Conservation (phyloP, 331 rosid genomes). For the Ulmus americana region DNA sequence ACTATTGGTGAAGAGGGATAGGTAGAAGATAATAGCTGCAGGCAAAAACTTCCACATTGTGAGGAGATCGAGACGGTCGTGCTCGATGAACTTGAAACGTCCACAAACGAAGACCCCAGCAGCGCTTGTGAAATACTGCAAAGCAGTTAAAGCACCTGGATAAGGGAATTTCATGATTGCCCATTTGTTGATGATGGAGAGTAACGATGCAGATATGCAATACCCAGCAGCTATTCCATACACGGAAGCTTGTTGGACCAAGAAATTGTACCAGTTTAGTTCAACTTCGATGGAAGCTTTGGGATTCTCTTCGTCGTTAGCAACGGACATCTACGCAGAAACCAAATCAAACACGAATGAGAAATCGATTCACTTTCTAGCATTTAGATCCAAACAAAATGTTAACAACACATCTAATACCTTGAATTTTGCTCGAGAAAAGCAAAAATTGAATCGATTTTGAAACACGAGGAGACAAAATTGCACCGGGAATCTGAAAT, state of each 20-base stretch:
- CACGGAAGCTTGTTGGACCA: slow-evolving; percentile 9
- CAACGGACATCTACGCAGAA: background rate
- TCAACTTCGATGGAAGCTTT: background rate
- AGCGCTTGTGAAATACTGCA: slow-evolving; percentile 18
- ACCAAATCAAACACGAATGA: too few species aligned
- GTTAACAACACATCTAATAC: too few species aligned
- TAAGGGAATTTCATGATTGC: slow-evolving; percentile 18
- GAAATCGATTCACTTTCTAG: too few species aligned
- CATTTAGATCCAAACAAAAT: too few species aligned
- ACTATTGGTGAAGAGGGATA: slow-evolving; percentile 15
- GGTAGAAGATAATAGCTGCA: slow-evolving; percentile 13
- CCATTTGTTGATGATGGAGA: slow-evolving; percentile 19
- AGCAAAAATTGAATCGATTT: too few species aligned
- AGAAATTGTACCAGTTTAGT: background rate
- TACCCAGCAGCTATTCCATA: slow-evolving; percentile 12
- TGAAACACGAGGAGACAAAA: too few species aligned
- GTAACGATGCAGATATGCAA: slow-evolving; percentile 9
- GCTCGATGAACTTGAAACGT: background rate
- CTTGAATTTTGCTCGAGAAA: too few species aligned
- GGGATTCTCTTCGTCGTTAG: slow-evolving; percentile 7
- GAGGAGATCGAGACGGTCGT: slow-evolving; percentile 9
- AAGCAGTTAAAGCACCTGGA: slow-evolving; percentile 9
- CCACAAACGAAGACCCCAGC: slow-evolving; percentile 6
- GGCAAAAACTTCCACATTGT: slow-evolving; percentile 21
- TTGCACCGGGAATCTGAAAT: too few species aligned